phyloP scores from a whole-genome alignment of 208 protist genomes.

The Leishmania tropica region DNA sequence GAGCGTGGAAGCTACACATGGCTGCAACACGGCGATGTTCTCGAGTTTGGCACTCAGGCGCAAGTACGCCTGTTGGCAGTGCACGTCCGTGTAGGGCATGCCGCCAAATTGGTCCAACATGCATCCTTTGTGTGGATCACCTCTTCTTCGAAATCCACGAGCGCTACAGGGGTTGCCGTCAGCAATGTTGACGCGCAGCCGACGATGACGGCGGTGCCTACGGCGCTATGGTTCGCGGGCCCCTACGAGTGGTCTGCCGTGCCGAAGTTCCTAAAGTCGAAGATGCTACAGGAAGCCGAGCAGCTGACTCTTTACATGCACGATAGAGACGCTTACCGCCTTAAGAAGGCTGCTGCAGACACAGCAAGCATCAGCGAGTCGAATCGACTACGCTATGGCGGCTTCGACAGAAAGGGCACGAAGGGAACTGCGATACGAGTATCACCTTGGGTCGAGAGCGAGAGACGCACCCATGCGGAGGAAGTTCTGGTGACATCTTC shows the following conservation, averaged over 20 bases:
- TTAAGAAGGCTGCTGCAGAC: not conserved
- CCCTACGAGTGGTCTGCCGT: constrained; percentile 14
- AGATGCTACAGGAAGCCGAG: constrained; percentile 26
- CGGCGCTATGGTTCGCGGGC: constrained; percentile 12
- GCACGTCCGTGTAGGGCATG: constrained; percentile 6
- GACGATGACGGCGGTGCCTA: constrained; percentile 2
- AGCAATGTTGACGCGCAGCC: not conserved
- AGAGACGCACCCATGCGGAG: not conserved
- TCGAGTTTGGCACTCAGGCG: constrained; percentile 18
- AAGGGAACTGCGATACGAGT: not conserved
- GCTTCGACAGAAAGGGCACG: not conserved
- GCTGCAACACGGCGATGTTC: constrained; percentile 33
- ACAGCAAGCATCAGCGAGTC: too few species aligned
- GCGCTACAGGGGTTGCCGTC: not conserved
- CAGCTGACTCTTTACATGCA: not conserved
- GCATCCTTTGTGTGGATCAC: constrained; percentile 31
- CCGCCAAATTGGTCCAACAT: not conserved
- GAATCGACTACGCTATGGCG: not conserved
- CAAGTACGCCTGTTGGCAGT: constrained; percentile 20
- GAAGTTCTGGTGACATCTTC: not conserved
- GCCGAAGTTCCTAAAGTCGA: constrained; percentile 23
- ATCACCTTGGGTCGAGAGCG: not conserved
- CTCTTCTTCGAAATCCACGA: not conserved
- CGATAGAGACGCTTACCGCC: not conserved
- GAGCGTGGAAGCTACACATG: constrained; percentile 11